Conservation (phyloP, 805 yeast genomes). For the Nakazawaea holstii region DNA sequence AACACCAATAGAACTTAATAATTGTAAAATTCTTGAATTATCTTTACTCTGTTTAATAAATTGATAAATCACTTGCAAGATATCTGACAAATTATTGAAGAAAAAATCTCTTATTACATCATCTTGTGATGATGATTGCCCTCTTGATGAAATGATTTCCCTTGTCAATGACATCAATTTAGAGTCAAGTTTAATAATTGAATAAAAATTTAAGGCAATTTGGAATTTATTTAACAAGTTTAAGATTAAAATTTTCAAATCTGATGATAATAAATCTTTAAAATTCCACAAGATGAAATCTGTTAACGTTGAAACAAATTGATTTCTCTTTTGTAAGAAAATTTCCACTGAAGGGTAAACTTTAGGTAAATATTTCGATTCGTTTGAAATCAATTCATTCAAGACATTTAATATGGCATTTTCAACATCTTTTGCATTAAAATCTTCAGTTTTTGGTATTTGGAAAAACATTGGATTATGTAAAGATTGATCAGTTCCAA, state of each 20-base stretch:
- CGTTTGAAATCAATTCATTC: slow-evolving; percentile 45
- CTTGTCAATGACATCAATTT: neutral
- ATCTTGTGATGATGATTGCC: neutral
- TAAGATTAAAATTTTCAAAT: slow-evolving; percentile 11
- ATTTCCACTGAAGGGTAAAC: slow-evolving; percentile 43
- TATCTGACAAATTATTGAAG: slow-evolving; percentile 9
- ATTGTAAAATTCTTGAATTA: slow-evolving; percentile 11
- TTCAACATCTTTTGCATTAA: slow-evolving; percentile 41
- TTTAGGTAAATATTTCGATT: slow-evolving; percentile 56
- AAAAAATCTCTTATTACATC: slow-evolving; percentile 10
- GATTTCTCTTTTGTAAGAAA: slow-evolving; percentile 45
- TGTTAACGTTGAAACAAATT: slow-evolving; percentile 17
- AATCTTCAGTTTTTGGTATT: slow-evolving; percentile 29
- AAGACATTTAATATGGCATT: slow-evolving; percentile 45
- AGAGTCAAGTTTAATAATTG: slow-evolving; percentile 1
- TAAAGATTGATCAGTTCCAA: slow-evolving; percentile 28
- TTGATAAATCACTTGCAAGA: neutral
- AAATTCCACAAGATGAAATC: slow-evolving; percentile 19
- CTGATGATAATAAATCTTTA: neutral
- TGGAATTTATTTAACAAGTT: slow-evolving; percentile 9
- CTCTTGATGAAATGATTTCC: neutral
- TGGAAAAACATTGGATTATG: slow-evolving; percentile 45
- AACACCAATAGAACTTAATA: slow-evolving; percentile 5
- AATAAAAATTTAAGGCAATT: slow-evolving; percentile 5
- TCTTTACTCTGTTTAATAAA: slow-evolving; percentile 10